Conservation (phyloP, 108 stramenopile genomes). For the Fistulifera pelliculosa region DNA sequence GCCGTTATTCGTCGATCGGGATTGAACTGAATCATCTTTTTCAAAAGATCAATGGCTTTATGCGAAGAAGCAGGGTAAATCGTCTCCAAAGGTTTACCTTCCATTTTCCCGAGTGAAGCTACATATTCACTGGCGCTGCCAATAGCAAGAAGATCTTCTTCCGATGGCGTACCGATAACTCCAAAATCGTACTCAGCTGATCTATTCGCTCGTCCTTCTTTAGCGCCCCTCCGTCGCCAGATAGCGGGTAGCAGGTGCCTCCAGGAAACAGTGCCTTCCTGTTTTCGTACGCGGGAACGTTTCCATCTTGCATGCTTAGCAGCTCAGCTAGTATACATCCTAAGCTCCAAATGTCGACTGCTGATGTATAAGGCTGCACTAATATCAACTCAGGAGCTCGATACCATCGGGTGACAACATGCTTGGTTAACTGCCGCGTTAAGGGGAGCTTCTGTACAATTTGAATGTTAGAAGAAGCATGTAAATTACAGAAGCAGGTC, state of each 20-base stretch:
- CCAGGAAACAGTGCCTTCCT: constrained; percentile 94
- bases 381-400: constrained; percentile 96
- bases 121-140: constrained; percentile 77
- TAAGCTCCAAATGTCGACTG: constrained; percentile 95
- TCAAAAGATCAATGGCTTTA: constrained; percentile 79
- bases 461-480: background rate
- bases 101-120: constrained; percentile 41
- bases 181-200: constrained; percentile 96
- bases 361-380: constrained; percentile 90
- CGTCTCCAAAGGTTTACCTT: constrained; percentile 40
- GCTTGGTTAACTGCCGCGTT: constrained; percentile 90
- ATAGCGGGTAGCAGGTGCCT: constrained; percentile 91
- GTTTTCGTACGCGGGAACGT: constrained; percentile 83
- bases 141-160: constrained; percentile 74
- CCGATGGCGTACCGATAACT: constrained; percentile 84
- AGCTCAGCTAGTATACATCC: constrained; percentile 90
- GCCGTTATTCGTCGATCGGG: constrained; percentile 84
- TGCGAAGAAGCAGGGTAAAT: constrained; percentile 74
- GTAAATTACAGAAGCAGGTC: background rate
- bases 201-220: constrained; percentile 72
- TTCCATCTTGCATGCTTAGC: constrained; percentile 89
- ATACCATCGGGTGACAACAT: constrained; percentile 99
- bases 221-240: constrained; percentile 52
- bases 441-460: constrained; percentile 17
- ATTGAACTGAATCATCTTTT: constrained; percentile 91